Percentiles rank a stretch among this genome's conserved stretches.
Evolutionary conservation across 257 asterid species (phyloP).

Genomic region (Galeopsis tetrahit): DNA sequence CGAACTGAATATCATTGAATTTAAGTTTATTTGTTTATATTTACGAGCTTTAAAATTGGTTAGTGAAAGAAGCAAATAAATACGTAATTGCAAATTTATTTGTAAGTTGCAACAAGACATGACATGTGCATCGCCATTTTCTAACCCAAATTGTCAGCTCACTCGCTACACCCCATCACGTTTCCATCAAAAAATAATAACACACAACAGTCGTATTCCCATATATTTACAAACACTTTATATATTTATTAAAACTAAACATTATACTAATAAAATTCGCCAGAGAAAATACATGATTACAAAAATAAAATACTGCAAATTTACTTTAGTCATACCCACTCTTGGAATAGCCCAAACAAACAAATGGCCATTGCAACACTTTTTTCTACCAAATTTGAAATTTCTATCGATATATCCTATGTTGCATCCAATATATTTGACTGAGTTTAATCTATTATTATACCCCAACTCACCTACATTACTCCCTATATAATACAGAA

Average conservation of each 20-base stretch:
- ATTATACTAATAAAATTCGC: conserved; percentile 11
- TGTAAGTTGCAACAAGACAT: conserved; percentile 37
- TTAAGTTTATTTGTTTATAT: too few species aligned
- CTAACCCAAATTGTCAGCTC: conserved; percentile 51
- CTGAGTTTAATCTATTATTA: too few species aligned
- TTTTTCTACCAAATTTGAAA: conserved; percentile 24
- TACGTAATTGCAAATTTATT: conserved; percentile 36
- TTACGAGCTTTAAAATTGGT: neutral
- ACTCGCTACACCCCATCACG: conserved; percentile 41
- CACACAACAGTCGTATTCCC: conserved; percentile 28
- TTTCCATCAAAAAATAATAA: conserved; percentile 26
- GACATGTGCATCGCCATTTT: conserved; percentile 54
- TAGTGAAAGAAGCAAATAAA: conserved; percentile 48
- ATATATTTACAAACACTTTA: neutral
- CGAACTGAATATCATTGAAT: too few species aligned
- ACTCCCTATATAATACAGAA: too few species aligned
- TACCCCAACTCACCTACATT: too few species aligned
- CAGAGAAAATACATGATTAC: neutral
- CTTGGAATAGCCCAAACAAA: conserved; percentile 23
- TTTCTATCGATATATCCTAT: neutral
- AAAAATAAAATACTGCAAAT: neutral
- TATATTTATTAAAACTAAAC: neutral
- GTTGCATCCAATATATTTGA: neutral
- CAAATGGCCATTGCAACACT: conserved; percentile 41
- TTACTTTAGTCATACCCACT: conserved; percentile 29